These are phyloP conservation scores for Lactifluus piperatus DNA, from an alignment of 768 basidiomycete species.

Conservation along the genomic window DNA sequence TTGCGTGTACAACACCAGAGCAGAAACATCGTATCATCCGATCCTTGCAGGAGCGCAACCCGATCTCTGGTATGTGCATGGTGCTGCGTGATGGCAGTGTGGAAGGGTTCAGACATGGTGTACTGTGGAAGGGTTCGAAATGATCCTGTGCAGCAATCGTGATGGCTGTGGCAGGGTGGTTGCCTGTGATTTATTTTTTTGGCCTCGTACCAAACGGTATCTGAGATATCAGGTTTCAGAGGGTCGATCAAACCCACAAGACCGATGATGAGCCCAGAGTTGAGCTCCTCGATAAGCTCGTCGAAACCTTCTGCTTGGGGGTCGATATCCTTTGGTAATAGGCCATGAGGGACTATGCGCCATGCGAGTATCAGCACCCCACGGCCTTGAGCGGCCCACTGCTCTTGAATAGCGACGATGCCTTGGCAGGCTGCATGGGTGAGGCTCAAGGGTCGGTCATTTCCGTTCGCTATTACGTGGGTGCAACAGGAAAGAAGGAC, in stretches of 20 bases:
- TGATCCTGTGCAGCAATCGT: conserved; percentile 56
- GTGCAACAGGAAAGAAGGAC: conserved; percentile 36
- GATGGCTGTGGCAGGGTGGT: conserved; percentile 51
- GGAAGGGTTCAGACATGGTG: too few species aligned
- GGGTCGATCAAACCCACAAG: conserved; percentile 57
- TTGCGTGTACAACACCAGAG: too few species aligned
- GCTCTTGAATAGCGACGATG: conserved; percentile 34
- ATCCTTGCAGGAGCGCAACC: too few species aligned
- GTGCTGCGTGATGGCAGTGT: too few species aligned
- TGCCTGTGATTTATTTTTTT: conserved; percentile 47
- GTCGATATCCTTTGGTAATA: conserved; percentile 26
- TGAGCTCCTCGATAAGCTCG: conserved; percentile 34
- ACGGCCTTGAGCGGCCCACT: conserved; percentile 45
- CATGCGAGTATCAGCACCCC: conserved; percentile 55
- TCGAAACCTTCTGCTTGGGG: conserved; percentile 33
- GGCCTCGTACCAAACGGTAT: conserved; percentile 33
- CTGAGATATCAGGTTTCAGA: conserved; percentile 43
- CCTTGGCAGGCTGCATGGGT: conserved; percentile 23
- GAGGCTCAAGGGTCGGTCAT: conserved; percentile 30
- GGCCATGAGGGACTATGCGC: conserved; percentile 30
- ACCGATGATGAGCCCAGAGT: conserved; percentile 42
- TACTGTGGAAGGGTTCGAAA: conserved; percentile 31
- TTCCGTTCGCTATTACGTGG: conserved; percentile 31
- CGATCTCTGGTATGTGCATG: too few species aligned
- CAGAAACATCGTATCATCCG: too few species aligned